These are phyloP conservation scores for Citropsis articulata DNA, from an alignment of 345 rosid genomes.

Conservation along the genomic window DNA sequence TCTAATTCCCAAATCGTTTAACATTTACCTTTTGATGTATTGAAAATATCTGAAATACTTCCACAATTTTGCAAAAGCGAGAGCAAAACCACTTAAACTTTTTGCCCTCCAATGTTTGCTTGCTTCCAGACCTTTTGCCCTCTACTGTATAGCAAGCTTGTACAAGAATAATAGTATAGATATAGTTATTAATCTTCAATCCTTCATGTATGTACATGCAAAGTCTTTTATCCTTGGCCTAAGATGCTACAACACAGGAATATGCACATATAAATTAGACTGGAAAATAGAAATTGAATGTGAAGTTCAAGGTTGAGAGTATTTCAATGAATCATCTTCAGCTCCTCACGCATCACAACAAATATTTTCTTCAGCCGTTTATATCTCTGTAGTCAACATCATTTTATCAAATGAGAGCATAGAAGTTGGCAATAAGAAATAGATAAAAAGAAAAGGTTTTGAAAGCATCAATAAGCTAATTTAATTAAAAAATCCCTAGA, in stretches of 20 bases:
- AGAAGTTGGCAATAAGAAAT: no score
- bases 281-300: not conserved
- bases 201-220: conserved; percentile 38
- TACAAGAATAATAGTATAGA: not conserved
- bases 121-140: no score
- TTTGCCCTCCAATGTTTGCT: no score
- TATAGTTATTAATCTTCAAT: conserved; percentile 24
- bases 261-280: not conserved
- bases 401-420: no score
- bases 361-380: no score
- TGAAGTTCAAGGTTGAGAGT: not conserved
- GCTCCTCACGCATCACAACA: no score
- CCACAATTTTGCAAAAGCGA: not conserved
- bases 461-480: no score
- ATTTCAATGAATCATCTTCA: conserved; percentile 41
- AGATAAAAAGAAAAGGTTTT: no score
- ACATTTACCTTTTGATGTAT: not conserved
- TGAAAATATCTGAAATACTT: not conserved
- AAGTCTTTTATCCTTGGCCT: conserved; percentile 75
- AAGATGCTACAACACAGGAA: conserved; percentile 49
- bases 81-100: not conserved
- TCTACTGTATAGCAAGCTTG: not conserved
- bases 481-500: no score
- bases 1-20: not conserved
- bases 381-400: no score